These are phyloP conservation scores for Ganoderma leucocontextum DNA, from an alignment of 1,284 basidiomycete genomes.

Conservation along the genomic window DNA sequence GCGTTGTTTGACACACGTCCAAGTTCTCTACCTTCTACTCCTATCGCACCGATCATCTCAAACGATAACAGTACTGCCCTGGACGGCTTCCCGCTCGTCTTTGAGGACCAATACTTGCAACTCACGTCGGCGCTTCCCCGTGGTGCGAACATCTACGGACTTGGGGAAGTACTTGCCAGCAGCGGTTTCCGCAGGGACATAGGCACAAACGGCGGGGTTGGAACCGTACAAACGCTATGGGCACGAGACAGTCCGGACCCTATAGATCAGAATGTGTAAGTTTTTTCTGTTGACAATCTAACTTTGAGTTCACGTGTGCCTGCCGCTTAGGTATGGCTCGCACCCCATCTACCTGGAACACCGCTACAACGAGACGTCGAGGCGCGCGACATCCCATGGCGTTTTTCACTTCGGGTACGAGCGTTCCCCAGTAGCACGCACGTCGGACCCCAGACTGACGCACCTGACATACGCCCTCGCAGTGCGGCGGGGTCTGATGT, in stretches of 20 bases:
- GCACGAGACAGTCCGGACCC: constrained; percentile 47
- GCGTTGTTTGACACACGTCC: constrained; percentile 81
- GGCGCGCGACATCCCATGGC: constrained; percentile 67
- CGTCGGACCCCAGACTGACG: constrained; percentile 78
- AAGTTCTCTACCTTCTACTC: constrained; percentile 60
- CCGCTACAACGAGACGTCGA: constrained; percentile 57
- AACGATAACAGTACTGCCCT: constrained; percentile 59
- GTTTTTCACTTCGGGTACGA: constrained; percentile 76
- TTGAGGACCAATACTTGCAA: constrained; percentile 80
- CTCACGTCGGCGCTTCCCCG: constrained; percentile 69
- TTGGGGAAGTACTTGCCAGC: constrained; percentile 77
- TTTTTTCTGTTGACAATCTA: constrained; percentile 4
- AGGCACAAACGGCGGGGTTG: constrained; percentile 55
- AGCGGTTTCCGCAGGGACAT: constrained; percentile 74
- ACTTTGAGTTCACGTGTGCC: constrained; percentile 17
- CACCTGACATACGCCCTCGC: constrained; percentile 69
- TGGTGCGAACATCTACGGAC: constrained; percentile 78
- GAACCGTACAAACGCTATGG: constrained; percentile 79
- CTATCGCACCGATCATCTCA: constrained; percentile 57
- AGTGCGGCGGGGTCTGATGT: constrained; percentile 71
- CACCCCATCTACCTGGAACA: constrained; percentile 77
- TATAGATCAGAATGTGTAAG: constrained; percentile 29
- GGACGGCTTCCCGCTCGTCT: constrained; percentile 72
- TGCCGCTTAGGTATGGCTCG: constrained; percentile 63
- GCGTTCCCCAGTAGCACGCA: constrained; percentile 62